Base-by-base conservation (phyloP, 2,329 filamentous ascomycete species). In the Fusarium lyarnte region DNA sequence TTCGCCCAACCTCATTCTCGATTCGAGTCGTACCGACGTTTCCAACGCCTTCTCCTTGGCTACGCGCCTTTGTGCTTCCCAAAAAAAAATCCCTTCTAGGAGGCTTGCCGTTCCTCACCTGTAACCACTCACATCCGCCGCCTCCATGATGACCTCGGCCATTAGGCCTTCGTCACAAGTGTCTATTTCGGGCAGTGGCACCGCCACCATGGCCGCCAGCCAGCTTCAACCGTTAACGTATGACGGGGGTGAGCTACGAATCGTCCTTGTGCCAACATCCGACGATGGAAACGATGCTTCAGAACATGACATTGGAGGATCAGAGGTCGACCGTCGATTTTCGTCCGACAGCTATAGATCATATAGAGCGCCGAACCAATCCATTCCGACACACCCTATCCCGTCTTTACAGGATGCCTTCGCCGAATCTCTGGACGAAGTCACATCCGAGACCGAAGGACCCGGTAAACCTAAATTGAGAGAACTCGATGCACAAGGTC, bases 361-460 rank as follows among this genome's bases (percentile, higher is more conserved):
- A 51, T 74, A 74, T 36, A 72, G 58, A 38, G 72, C 60, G 16
- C 72, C 72, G 25, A 54, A 74, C 38, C 74, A 76, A 54, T 74
- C 71, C 42, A 80, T 81, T 47, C 81, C 81, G 19, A 72, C 74
- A 17, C 94, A 97, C 78, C 94, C 94, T 11, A 91, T 96, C 57
- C 84, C 89, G 21, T 87, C 88, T 35, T 93, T 96, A 89, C 94
- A 96, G 80, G 89, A 88, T 69, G 93, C 94, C 69, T 96, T 97
- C 79, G 91, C 93, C 75, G 94, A 96, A 82, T 95, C 93, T 4
- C 89, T 96, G 74, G 84, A 90, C 63, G 94, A 96, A 78, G 91
- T 91, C 38, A 89, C 89, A 19, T 83, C 84, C n/a, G 84, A 82
- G 16, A 39, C 58, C 16, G 80, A 82, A 7, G 82, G 82, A 17